Evolutionary conservation across 2,329 filamentous ascomycete species (phyloP).

Genomic region (Tolypocladium amazonense): DNA sequence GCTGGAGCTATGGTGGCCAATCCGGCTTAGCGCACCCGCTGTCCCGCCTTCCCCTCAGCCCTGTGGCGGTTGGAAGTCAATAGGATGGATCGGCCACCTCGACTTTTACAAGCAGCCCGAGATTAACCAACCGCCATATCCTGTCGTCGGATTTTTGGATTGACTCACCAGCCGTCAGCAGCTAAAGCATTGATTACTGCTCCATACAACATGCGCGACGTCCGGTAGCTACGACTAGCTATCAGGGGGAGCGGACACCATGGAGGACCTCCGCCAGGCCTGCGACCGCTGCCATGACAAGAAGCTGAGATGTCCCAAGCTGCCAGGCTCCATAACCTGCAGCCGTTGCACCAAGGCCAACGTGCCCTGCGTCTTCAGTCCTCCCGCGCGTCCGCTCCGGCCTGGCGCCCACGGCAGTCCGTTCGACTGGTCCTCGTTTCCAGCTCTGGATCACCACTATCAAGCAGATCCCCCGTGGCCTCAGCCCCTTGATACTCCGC

Average conservation of each 20-base stretch:
- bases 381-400: constrained; percentile 16
- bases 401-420: not conserved
- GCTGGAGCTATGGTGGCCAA: not conserved
- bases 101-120: not conserved
- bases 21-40: not conserved
- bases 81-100: not conserved
- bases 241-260: not conserved
- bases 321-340: constrained; percentile 22
- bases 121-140: not conserved
- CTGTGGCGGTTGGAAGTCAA: not conserved
- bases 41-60: not conserved
- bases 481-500: not conserved
- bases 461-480: not conserved
- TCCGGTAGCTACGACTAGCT: not conserved
- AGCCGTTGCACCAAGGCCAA: constrained; percentile 30
- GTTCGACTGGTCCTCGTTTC: constrained; percentile 13
- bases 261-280: constrained; percentile 11
- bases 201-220: not conserved
- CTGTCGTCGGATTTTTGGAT: not conserved
- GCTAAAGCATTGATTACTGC: not conserved
- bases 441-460: constrained; percentile 5
- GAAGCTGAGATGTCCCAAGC: constrained; percentile 34
- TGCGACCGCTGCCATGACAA: constrained; percentile 36
- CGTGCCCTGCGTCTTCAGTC: constrained; percentile 31
- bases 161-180: not conserved